A percentile compares a stretch with the other conserved stretches of the same genome.
phyloP scores from a whole-genome alignment of 2,329 filamentous ascomycete genomes.

The Pleomassaria siparia region DNA sequence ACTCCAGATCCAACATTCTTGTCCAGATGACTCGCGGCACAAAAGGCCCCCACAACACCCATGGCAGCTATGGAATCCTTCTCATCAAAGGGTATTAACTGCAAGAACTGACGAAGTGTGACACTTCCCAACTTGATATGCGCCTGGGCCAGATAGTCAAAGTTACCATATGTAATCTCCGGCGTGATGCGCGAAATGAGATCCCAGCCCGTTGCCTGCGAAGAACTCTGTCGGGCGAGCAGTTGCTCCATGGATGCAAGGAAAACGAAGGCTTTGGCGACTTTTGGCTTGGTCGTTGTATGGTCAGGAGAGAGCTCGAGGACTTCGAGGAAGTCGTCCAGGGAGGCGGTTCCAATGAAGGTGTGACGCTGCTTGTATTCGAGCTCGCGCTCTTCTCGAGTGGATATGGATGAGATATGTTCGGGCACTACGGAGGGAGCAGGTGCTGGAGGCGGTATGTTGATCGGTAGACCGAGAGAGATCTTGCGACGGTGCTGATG shows the following conservation, averaged over 20 bases:
- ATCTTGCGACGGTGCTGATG: neutral
- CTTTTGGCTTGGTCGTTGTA: constrained; percentile 20
- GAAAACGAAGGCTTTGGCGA: constrained; percentile 27
- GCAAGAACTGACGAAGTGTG: constrained; percentile 28
- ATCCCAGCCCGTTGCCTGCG: constrained; percentile 25
- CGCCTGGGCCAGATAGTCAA: constrained; percentile 26
- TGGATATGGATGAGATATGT: neutral
- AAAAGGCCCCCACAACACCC: constrained; percentile 31
- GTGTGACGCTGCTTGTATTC: constrained; percentile 39
- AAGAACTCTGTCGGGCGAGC: constrained; percentile 25
- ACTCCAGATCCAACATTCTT: constrained; percentile 16
- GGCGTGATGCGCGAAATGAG: constrained; percentile 26
- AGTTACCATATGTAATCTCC: constrained; percentile 13
- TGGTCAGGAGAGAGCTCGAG: constrained; percentile 23
- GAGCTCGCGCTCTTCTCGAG: constrained; percentile 26
- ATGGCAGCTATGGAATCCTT: constrained; percentile 18
- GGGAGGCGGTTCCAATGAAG: constrained; percentile 35
- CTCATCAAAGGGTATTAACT: constrained; percentile 26
- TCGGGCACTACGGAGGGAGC: neutral
- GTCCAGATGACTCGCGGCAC: constrained; percentile 28
- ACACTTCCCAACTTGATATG: constrained; percentile 30
- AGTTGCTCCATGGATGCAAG: constrained; percentile 31
- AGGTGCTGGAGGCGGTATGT: neutral
- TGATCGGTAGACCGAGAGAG: neutral
- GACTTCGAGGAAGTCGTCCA: constrained; percentile 31